Evolutionary conservation across 495 filamentous ascomycete genomes (phyloP).

Genomic region (Tuber aestivum): DNA sequence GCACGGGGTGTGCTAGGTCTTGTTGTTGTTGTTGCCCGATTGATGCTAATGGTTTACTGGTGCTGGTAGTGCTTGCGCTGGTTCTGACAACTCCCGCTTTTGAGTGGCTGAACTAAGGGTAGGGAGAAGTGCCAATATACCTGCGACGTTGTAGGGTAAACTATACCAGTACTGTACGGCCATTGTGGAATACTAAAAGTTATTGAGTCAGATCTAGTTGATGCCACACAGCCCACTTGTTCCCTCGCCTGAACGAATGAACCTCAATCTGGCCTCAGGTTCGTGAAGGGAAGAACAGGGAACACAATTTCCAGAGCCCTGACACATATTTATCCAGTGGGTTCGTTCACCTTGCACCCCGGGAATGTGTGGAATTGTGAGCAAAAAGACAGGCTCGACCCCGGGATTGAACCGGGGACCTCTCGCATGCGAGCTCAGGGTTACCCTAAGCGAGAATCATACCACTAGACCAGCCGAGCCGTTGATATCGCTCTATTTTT

Average conservation of each 20-base stretch:
- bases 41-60: too few species aligned
- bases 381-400: slow-evolving; percentile 24
- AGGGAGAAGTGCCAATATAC: background rate
- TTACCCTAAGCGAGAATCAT: slow-evolving; percentile 35
- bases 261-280: background rate
- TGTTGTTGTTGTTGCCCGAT: too few species aligned
- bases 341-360: too few species aligned
- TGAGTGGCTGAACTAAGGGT: too few species aligned
- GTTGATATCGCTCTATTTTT: background rate
- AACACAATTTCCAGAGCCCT: background rate
- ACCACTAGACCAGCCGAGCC: slow-evolving; percentile 37
- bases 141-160: background rate
- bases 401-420: slow-evolving; percentile 37
- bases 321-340: background rate
- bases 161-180: too few species aligned
- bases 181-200: too few species aligned
- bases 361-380: background rate
- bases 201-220: background rate
- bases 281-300: background rate
- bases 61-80: too few species aligned
- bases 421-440: slow-evolving; percentile 31
- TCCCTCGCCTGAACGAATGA: background rate
- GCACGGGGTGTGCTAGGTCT: too few species aligned
- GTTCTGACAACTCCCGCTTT: too few species aligned
- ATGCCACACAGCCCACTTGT: background rate